Evolutionary conservation across 225 moss, liverwort and hornwort genomes (phyloP), one percentile per base, ranked within the genome.

Genomic region (Straminergon stramineum): DNA sequence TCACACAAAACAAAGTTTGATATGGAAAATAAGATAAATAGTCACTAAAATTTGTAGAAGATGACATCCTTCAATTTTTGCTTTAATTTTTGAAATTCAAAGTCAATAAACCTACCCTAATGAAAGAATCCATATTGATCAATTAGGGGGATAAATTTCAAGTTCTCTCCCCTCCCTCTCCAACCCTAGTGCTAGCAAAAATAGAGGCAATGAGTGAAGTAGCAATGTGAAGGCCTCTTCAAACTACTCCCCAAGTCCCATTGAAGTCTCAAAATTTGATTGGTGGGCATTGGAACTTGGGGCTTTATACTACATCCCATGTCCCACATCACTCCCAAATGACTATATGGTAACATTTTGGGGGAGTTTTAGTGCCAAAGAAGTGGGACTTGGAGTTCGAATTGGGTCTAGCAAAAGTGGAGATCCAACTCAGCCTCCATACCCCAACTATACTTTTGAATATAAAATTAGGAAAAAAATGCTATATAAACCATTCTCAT

Each of bases 81-180:
- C 5, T 71, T 71, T 9, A 48, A 48, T 71, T 41, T 71, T 43
- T 71, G 15, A 27, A 41, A 27, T 41, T 39, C 15, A 43, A 71
- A 27, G 23, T 73, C 27, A 73, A 10, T 43, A 26, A 43, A 73
- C 9, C 15, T 73, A 43, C 2, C 14, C 7, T 7, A 51, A 5
- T 13, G 13, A 75, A 75, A 51, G 11, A 51, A 30, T 51, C 13
- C 8, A 13, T 51, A 31, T 51, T 51, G 11, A 5, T 75, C 31
- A 19, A 75, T 75, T 13, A 32, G 5, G 5, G 1, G 1, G 7
- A 3, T 32, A 20, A 51, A 51, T 51, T 51, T 75, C 0, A 5
- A 31, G 2, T 31, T 48, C 7, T 13, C 20, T 7, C 7, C 5
- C 4, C 8, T n/a, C n/a, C n/a, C n/a, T n/a, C 2, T 68, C 0